These are phyloP conservation scores for Solanum hybrid DNA, from an alignment of 305 asterid genomes.

Conservation along the genomic window DNA sequence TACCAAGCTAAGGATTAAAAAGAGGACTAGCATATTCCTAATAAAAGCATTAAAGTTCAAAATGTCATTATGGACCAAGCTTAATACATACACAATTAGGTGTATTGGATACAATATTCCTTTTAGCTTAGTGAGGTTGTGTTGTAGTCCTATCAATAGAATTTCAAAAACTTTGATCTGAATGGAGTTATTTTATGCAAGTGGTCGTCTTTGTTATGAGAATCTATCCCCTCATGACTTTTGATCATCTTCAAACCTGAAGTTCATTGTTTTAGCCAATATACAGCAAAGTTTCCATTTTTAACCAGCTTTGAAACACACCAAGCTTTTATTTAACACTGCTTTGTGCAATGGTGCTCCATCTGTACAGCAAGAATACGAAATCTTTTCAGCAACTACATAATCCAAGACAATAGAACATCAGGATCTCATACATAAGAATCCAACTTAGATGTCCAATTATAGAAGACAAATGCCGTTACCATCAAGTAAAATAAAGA, in stretches of 20 bases:
- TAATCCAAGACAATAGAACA: neutral
- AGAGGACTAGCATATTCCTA: neutral
- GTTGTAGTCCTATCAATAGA: neutral
- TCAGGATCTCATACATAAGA: neutral
- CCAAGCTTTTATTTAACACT: neutral
- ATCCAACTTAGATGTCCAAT: neutral
- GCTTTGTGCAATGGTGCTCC: neutral
- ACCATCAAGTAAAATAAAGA: neutral
- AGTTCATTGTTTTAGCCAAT: neutral
- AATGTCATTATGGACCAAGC: neutral
- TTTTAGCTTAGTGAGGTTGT: neutral
- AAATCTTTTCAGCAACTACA: neutral
- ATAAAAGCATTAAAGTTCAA: neutral
- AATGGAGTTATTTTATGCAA: neutral
- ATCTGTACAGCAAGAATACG: neutral
- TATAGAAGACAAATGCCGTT: neutral
- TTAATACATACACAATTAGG: neutral
- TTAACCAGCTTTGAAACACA: neutral
- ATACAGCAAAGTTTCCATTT: neutral
- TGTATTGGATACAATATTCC: neutral
- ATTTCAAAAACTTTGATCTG: neutral
- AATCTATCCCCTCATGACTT: neutral
- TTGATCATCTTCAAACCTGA: neutral
- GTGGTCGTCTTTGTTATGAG: neutral
- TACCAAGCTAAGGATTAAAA: neutral